These are phyloP conservation scores for Heliocybe sulcata DNA, from an alignment of 1,284 basidiomycete species.

Conservation along the genomic window DNA sequence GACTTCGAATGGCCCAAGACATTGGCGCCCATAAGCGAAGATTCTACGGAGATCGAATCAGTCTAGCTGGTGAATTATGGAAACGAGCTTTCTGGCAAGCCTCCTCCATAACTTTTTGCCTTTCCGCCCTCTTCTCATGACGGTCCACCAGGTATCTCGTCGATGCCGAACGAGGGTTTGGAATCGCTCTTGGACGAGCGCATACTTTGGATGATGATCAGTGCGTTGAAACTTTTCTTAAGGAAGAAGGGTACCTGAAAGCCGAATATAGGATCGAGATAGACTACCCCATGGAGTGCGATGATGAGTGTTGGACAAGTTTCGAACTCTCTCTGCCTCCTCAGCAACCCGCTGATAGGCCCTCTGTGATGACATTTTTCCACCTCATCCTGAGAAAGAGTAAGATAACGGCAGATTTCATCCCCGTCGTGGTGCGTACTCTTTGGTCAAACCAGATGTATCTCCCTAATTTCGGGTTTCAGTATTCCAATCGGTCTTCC, in stretches of 20 bases:
- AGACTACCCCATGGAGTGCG: slow-evolving; percentile 39
- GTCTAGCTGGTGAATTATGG: slow-evolving; percentile 34
- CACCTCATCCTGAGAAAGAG: slow-evolving; percentile 33
- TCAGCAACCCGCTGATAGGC: slow-evolving; percentile 24
- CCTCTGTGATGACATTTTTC: slow-evolving; percentile 29
- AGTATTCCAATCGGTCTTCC: slow-evolving; percentile 24
- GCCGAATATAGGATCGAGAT: slow-evolving; percentile 30
- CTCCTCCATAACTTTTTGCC: background rate
- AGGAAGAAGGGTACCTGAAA: background rate
- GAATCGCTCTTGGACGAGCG: slow-evolving; percentile 39
- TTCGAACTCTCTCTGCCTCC: slow-evolving; percentile 19
- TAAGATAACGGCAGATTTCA: slow-evolving; percentile 34
- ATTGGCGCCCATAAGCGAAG: slow-evolving; percentile 24
- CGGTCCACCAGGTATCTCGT: slow-evolving; percentile 16
- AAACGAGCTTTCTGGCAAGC: slow-evolving; percentile 43
- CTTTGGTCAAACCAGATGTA: slow-evolving; percentile 2
- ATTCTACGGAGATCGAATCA: slow-evolving; percentile 14
- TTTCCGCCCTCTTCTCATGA: background rate
- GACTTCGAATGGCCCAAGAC: slow-evolving; percentile 32
- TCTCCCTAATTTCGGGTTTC: slow-evolving; percentile 38
- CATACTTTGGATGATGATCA: slow-evolving; percentile 44
- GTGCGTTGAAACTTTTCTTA: slow-evolving; percentile 13
- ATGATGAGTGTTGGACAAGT: slow-evolving; percentile 41
- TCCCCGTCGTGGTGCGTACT: slow-evolving; percentile 32
- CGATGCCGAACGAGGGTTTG: slow-evolving; percentile 25